phyloP scores from a whole-genome alignment of 2,329 filamentous ascomycete genomes.

The Coniochaeta sp. region DNA sequence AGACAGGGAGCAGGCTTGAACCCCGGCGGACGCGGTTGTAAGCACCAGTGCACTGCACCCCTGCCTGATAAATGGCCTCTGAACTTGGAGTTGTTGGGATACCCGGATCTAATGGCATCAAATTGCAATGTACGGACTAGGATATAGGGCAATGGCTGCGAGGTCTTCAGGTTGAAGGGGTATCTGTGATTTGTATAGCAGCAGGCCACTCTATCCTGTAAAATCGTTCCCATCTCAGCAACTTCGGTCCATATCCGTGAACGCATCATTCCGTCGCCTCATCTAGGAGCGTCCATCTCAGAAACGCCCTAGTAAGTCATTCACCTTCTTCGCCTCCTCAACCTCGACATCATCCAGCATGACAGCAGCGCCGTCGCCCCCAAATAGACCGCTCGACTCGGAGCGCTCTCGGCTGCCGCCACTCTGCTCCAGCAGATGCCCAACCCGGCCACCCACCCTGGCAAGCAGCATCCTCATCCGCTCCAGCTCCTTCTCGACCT shows the following conservation, averaged over 20 bases:
- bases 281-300: background rate
- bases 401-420: background rate
- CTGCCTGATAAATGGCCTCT: no score
- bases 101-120: background rate
- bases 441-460: slow-evolving; percentile 48
- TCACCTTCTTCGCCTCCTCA: slow-evolving; percentile 33
- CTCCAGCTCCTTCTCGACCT: slow-evolving; percentile 59
- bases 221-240: background rate
- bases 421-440: slow-evolving; percentile 19
- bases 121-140: background rate
- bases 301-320: background rate
- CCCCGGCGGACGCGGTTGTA: no score
- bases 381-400: slow-evolving; percentile 5
- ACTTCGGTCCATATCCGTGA: background rate
- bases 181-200: background rate
- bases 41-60: no score
- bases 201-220: background rate
- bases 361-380: slow-evolving; percentile 13
- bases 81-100: background rate
- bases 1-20: background rate
- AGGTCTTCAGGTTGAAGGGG: background rate
- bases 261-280: background rate
- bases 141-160: background rate
- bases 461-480: slow-evolving; percentile 57
- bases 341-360: slow-evolving; percentile 27